Evolutionary conservation across 2,329 filamentous ascomycete species (phyloP), one percentile per base, ranked within the genome.

Genomic region (Apiospora kogelbergensis): DNA sequence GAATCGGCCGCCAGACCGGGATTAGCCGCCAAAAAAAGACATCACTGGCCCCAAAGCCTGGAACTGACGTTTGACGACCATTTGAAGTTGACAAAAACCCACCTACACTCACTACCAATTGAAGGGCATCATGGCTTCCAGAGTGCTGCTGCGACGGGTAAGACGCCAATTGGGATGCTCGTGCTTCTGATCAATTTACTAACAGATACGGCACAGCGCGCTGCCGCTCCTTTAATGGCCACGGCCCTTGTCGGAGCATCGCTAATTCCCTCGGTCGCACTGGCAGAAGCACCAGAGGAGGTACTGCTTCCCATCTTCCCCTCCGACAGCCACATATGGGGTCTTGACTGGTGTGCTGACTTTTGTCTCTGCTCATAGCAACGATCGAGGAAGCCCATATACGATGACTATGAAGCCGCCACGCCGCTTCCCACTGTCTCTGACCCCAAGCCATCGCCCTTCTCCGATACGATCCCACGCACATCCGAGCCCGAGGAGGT

Each of bases 381-480:
- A 17, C 71, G 86, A 82, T 72, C 78, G 70, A 87, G 86, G 78
- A 93, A 92, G 80, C 91, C 93, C 73, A 96, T 97, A 82, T 97
- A 97, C 86, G 93, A 95, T 81, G 87, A 91, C 78, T 82, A 84
- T 78, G 86, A 91, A 79, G 77, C 26, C 48, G 26, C 17, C 20
- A 45, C 81, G 70, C 77, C 82, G 74, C 72, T 76, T 13, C 74
- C 78, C 6, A 77, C 74, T 68, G 64, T 70, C 71, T 71, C 68
- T 69, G 71, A 71, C 17, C 76, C 75, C 2, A 72, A 75, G 66
- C 70, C 76, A 73, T 74, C 78, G 73, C 67, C 80, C 75, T 63
- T 80, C 77, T 78, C 74, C 57, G 74, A 77, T 63, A 77, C 76
- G 40, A 77, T 76, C 69, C 74, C 77, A n/a, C 22, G n/a, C 22